Evolutionary conservation across 108 stramenopile genomes (phyloP), one percentile per base, ranked within the genome.

Genomic region (Conticribra guillardii): DNA sequence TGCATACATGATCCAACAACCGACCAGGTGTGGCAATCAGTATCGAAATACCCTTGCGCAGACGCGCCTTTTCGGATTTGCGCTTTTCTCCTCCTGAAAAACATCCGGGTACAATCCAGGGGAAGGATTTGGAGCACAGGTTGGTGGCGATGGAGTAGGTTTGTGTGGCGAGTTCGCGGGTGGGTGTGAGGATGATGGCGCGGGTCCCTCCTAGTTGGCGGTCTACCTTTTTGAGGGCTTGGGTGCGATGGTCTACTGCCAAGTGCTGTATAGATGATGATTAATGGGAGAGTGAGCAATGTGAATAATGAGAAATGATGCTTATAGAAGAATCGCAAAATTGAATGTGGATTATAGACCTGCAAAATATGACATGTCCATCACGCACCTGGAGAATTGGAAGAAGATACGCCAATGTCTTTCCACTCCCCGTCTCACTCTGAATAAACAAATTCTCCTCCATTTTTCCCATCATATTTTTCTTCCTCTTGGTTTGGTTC

Each of bases 1-100:
- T 86, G 65, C 80, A 45, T 56, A 99, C 80, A 67, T 99, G 99
- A 76, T 99, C 99, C 59, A 98, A 67, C 23, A 98, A 62, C 17
- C 99, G 81, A 17, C 99, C 99, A 5, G 99, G 99, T 44, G 99
- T 99, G n/a, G 90, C 96, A n/a, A 98, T 95, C 11, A 99, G 50
- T 1, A 99, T 75, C 3, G 81, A 73, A 34, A 98, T 74, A 0
- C 98, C 98, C 69, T 96, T 97, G 52, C 98, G 88, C 48, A 99
- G 65, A 29, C 97, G 78, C 17, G 94, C 91, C 86, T 99, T 99
- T 85, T 99, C 98, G 23, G 84, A 80, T 55, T 97, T 97, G 5
- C 96, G 88, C 52, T 91, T 92, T 83, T 97, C 97, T 1, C 97
- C 97, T 26, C 98, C 98, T 18, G 86, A 78, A 26, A 99, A 66